Evolutionary conservation across 2,329 filamentous ascomycete genomes (phyloP).

Genomic region (Phialophora tarda): DNA sequence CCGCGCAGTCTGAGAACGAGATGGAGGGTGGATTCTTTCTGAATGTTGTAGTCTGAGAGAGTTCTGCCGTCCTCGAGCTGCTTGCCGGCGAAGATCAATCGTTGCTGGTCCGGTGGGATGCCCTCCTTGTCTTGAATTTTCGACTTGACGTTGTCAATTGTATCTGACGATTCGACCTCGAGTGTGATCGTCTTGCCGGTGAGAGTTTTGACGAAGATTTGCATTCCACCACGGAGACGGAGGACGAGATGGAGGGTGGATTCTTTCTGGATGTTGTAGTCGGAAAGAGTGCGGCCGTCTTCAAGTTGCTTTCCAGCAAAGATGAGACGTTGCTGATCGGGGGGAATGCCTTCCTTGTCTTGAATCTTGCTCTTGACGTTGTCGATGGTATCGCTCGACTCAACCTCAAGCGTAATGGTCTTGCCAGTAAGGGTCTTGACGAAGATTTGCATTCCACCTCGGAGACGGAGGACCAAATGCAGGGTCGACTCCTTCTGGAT

Average conservation of each 20-base stretch:
- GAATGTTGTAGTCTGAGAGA: slow-evolving; percentile 93
- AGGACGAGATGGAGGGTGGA: slow-evolving; percentile 84
- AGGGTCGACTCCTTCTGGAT: slow-evolving; percentile 70
- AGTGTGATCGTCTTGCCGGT: slow-evolving; percentile 92
- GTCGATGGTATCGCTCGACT: slow-evolving; percentile 85
- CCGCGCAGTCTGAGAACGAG: slow-evolving; percentile 80
- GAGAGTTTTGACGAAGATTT: slow-evolving; percentile 63
- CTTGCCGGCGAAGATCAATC: slow-evolving; percentile 91
- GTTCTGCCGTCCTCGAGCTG: slow-evolving; percentile 92
- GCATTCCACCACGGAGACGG: slow-evolving; percentile 80
- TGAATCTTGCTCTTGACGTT: slow-evolving; percentile 98
- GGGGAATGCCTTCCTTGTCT: slow-evolving; percentile 96
- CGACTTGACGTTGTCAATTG: slow-evolving; percentile 90
- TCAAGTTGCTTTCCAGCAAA: slow-evolving; percentile 97
- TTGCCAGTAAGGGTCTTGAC: slow-evolving; percentile 67
- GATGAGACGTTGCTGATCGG: slow-evolving; percentile 93
- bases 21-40: slow-evolving; percentile 85
- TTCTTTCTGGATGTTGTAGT: slow-evolving; percentile 98
- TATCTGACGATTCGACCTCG: slow-evolving; percentile 86
- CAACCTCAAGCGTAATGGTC: slow-evolving; percentile 70
- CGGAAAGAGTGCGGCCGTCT: slow-evolving; percentile 85
- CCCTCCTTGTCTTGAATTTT: slow-evolving; percentile 86
- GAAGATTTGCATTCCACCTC: slow-evolving; percentile 58
- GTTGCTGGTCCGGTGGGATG: slow-evolving; percentile 93
- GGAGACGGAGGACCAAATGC: slow-evolving; percentile 75